These are phyloP conservation scores for Buddleja alternifolia DNA, from an alignment of 257 asterid genomes.

Conservation along the genomic window DNA sequence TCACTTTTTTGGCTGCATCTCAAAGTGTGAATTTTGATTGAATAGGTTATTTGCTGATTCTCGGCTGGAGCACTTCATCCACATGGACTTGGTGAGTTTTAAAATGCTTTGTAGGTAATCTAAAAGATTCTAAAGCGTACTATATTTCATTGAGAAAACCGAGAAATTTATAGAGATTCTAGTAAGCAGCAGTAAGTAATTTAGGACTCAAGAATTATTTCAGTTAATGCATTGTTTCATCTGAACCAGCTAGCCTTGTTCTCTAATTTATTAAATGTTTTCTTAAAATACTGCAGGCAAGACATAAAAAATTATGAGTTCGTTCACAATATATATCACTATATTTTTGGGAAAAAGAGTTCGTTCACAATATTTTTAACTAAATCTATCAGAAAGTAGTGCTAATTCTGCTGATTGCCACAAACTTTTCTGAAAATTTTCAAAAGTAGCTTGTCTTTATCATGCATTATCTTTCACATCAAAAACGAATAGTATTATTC, in stretches of 20 bases:
- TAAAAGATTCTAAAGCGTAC: background rate
- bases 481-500: slow-evolving; percentile 3
- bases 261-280: background rate
- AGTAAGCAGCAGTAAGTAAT: background rate
- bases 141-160: background rate
- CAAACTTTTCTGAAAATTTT: slow-evolving; percentile 11
- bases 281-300: background rate
- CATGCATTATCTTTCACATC: slow-evolving; percentile 11
- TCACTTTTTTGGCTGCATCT: slow-evolving; percentile 25
- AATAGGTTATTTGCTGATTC: slow-evolving; percentile 68
- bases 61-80: slow-evolving; percentile 69
- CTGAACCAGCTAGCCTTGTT: background rate
- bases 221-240: background rate
- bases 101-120: background rate
- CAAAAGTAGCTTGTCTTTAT: background rate
- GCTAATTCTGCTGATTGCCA: background rate
- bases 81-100: slow-evolving; percentile 79
- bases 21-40: slow-evolving; percentile 31
- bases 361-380: background rate
- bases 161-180: background rate
- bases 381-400: background rate
- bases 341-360: too few relatives aligned
- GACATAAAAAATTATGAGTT: background rate
- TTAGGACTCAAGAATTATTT: background rate
- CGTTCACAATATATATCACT: background rate